Percentiles rank a stretch among this genome's conserved stretches.
phyloP scores from a whole-genome alignment of 2,329 filamentous ascomycete genomes.

The Aspergillus sp. region DNA sequence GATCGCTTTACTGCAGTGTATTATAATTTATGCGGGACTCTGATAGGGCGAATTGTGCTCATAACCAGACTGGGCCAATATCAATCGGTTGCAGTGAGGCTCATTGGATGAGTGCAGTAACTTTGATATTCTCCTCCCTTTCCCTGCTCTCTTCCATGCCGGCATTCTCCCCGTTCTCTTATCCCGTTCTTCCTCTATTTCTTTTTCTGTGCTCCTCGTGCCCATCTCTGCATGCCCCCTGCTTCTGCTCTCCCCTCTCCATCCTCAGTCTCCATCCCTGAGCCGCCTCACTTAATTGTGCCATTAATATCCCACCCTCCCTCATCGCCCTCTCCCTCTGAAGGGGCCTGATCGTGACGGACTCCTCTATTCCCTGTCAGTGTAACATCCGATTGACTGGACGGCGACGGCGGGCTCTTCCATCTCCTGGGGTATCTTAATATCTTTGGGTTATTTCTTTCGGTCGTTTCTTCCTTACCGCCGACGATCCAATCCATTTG shows the following conservation, averaged over 20 bases:
- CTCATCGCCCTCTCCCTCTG: not conserved
- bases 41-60: not conserved
- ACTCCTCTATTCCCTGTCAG: conserved; percentile 13
- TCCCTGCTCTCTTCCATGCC: not conserved
- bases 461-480: conserved; percentile 10
- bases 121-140: not conserved
- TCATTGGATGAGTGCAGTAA: not conserved
- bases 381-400: conserved; percentile 24
- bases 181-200: not conserved
- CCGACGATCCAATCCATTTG: conserved; percentile 19
- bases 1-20: not conserved
- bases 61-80: not conserved
- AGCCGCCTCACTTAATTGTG: conserved; percentile 14
- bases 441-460: conserved; percentile 12
- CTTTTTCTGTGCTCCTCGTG: not conserved
- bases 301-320: conserved; percentile 10
- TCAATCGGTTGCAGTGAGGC: not conserved
- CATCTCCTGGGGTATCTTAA: not conserved
- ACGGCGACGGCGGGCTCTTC: conserved; percentile 2
- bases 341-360: conserved; percentile 7
- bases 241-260: not conserved
- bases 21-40: not conserved
- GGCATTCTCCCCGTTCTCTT: not conserved
- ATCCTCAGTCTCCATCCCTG: conserved; percentile 9
- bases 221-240: not conserved